phyloP scores from a whole-genome alignment of 129 eudicot genomes.

The Silybum marianum region DNA sequence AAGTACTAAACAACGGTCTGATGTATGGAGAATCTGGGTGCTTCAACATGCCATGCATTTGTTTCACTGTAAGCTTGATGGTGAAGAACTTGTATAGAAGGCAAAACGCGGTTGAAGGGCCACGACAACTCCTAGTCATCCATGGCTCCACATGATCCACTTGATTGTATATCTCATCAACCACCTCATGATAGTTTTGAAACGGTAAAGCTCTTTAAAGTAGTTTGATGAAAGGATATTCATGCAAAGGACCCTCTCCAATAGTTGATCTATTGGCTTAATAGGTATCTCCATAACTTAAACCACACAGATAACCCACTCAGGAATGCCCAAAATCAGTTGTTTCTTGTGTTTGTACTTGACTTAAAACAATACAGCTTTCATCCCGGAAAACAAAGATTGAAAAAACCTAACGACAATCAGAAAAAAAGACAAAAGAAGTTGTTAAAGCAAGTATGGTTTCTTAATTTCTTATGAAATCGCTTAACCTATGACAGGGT shows the following conservation, averaged over 20 bases:
- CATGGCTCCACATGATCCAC: constrained; percentile 98
- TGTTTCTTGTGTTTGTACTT: not conserved
- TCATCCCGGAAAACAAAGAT: constrained; percentile 5
- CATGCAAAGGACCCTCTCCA: constrained; percentile 95
- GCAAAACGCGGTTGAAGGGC: constrained; percentile 94
- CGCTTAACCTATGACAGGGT: not conserved
- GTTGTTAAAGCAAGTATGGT: constrained; percentile 1
- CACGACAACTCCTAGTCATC: constrained; percentile 99
- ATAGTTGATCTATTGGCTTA: constrained; percentile 77
- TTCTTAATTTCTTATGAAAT: not conserved
- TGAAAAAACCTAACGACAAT: not conserved
- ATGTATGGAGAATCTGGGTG: constrained; percentile 95
- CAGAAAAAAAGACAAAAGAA: not conserved
- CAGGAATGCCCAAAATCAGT: too few species aligned
- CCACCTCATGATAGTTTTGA: constrained; percentile 92
- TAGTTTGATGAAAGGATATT: constrained; percentile 94
- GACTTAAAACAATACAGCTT: constrained; percentile 12
- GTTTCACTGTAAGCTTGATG: constrained; percentile 92
- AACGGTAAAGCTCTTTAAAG: constrained; percentile 85
- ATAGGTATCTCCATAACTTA: constrained; percentile 72
- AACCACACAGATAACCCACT: not conserved
- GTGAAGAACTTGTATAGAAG: constrained; percentile 91
- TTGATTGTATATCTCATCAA: constrained; percentile 93
- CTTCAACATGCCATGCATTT: constrained; percentile 84
- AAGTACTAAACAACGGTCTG: constrained; percentile 46